phyloP scores from a whole-genome alignment of 306 rosid genomes.

The Gastrolobium bilobum region DNA sequence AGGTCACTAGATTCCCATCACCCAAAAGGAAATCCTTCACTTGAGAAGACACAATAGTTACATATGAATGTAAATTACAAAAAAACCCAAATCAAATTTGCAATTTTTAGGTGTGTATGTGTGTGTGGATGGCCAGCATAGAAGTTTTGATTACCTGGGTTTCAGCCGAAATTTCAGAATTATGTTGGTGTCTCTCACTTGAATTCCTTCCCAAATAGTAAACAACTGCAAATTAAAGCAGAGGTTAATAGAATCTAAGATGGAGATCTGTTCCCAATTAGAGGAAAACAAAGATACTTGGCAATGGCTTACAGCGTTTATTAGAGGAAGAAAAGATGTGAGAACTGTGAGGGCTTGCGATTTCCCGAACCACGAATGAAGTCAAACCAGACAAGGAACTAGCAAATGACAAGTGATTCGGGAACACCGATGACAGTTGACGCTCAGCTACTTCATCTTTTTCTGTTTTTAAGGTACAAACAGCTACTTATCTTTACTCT shows the following conservation, averaged over 20 bases:
- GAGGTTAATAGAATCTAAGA: slow-evolving; percentile 24
- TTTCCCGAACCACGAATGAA: background rate
- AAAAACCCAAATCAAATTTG: slow-evolving; percentile 34
- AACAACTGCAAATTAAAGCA: slow-evolving; percentile 44
- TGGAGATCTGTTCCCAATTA: slow-evolving; percentile 29
- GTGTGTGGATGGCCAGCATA: background rate
- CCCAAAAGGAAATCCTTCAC: slow-evolving; percentile 27
- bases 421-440: no score
- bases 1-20: slow-evolving; percentile 43
- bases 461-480: no score
- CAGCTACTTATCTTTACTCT: no score
- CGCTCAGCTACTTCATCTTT: no score
- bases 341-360: background rate
- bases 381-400: background rate
- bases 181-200: slow-evolving; percentile 29
- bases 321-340: background rate
- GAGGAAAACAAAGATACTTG: background rate
- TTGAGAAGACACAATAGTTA: slow-evolving; percentile 20
- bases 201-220: slow-evolving; percentile 30
- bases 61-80: slow-evolving; percentile 6
- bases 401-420: background rate
- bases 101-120: background rate
- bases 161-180: slow-evolving; percentile 40
- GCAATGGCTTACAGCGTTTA: background rate
- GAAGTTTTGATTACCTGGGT: slow-evolving; percentile 52